A percentile compares a stretch with the other conserved stretches of the same genome.
phyloP scores from a whole-genome alignment of 495 filamentous ascomycete genomes.

The Staphylotrichum tortipilum region DNA sequence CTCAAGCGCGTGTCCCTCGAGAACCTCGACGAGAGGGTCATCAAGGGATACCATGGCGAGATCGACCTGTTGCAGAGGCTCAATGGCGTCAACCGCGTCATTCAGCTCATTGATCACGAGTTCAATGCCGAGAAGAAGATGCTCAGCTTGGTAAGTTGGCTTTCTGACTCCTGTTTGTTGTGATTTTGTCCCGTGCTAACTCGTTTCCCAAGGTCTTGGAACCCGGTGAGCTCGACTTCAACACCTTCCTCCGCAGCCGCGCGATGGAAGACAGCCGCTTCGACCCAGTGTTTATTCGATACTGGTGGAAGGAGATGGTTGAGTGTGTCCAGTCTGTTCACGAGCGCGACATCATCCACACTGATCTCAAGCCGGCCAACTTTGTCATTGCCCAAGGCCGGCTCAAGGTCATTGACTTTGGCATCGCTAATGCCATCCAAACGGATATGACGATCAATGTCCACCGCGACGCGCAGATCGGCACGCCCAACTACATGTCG shows the following conservation, averaged over 20 bases:
- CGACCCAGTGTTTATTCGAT: slow-evolving; percentile 83
- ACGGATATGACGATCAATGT: slow-evolving; percentile 93
- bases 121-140: slow-evolving; percentile 81
- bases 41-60: slow-evolving; percentile 90
- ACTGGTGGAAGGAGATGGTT: slow-evolving; percentile 99
- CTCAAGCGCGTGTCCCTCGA: slow-evolving; percentile 88
- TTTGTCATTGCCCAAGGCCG: slow-evolving; percentile 80
- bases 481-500: slow-evolving; percentile 98
- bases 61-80: slow-evolving; percentile 85
- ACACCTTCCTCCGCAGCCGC: slow-evolving; percentile 65
- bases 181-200: not conserved
- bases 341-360: slow-evolving; percentile 83
- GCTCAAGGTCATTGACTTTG: slow-evolving; percentile 88
- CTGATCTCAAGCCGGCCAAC: slow-evolving; percentile 91
- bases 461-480: slow-evolving; percentile 88
- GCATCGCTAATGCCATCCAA: slow-evolving; percentile 94
- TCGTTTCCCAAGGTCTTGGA: slow-evolving; percentile 69
- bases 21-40: slow-evolving; percentile 72
- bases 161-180: not conserved
- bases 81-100: slow-evolving; percentile 75
- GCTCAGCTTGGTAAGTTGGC: slow-evolving; percentile 62
- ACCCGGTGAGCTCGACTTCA: slow-evolving; percentile 90
- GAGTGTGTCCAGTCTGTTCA: slow-evolving; percentile 89
- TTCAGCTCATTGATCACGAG: slow-evolving; percentile 85
- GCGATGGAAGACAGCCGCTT: slow-evolving; percentile 66